Conservation (phyloP, 2,329 filamentous ascomycete species). For the Elsinoe arachidis region DNA sequence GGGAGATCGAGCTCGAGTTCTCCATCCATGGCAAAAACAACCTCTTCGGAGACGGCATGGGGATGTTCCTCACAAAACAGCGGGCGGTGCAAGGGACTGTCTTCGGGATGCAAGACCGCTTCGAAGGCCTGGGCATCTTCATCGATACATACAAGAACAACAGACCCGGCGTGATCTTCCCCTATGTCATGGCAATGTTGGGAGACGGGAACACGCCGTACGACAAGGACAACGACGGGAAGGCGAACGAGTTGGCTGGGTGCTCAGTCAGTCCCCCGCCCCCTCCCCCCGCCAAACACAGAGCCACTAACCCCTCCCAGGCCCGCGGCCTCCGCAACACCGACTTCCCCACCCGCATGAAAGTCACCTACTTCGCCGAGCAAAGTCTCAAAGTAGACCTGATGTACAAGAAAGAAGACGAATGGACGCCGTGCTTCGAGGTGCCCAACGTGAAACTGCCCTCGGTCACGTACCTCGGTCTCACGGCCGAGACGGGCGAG, state of each 20-base stretch:
- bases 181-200: slow-evolving; percentile 97
- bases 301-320: slow-evolving; percentile 26
- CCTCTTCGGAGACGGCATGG: slow-evolving; percentile 92
- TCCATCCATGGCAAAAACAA: slow-evolving; percentile 82
- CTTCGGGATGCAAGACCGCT: slow-evolving; percentile 79
- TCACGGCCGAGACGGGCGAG: slow-evolving; percentile 84
- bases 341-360: slow-evolving; percentile 69
- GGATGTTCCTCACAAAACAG: slow-evolving; percentile 96
- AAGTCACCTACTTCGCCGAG: slow-evolving; percentile 93
- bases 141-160: slow-evolving; percentile 99
- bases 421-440: slow-evolving; percentile 88
- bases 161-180: slow-evolving; percentile 87
- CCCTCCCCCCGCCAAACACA: background rate
- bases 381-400: slow-evolving; percentile 83
- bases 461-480: slow-evolving; percentile 55
- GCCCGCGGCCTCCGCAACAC: slow-evolving; percentile 81
- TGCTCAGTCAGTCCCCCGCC: slow-evolving; percentile 57
- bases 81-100: slow-evolving; percentile 72
- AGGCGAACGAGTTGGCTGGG: slow-evolving; percentile 82
- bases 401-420: slow-evolving; percentile 82
- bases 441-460: slow-evolving; percentile 62
- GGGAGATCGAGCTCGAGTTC: slow-evolving; percentile 96
- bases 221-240: slow-evolving; percentile 91
- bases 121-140: slow-evolving; percentile 91
- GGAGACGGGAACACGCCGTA: slow-evolving; percentile 84